phyloP scores from a whole-genome alignment of 2,329 filamentous ascomycete genomes.

The Alternaria panax region DNA sequence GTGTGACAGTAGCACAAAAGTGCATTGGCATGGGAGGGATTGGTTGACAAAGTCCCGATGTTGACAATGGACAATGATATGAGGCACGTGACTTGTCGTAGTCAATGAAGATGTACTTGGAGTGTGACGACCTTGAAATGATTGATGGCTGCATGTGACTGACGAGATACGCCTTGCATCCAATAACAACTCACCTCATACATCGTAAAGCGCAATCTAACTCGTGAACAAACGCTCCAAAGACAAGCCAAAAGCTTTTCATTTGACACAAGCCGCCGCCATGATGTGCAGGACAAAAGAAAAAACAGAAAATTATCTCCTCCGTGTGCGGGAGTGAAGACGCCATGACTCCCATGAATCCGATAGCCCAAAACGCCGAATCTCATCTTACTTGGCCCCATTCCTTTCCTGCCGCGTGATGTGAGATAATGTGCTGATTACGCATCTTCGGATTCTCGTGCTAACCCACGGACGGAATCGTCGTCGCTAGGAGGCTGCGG shows the following conservation, averaged over 20 bases:
- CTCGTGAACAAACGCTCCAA: background rate
- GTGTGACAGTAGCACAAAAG: background rate
- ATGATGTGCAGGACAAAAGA: background rate
- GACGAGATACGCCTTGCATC: background rate
- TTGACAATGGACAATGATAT: background rate
- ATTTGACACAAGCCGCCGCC: background rate
- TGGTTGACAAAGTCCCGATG: background rate
- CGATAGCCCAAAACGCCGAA: background rate
- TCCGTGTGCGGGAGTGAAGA: background rate
- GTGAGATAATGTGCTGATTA: background rate
- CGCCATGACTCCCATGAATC: background rate
- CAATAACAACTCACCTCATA: background rate
- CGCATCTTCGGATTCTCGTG: background rate
- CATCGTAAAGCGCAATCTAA: background rate
- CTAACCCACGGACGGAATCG: background rate
- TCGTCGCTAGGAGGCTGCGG: conserved; percentile 18
- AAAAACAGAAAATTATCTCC: background rate
- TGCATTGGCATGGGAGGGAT: background rate
- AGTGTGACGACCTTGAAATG: background rate
- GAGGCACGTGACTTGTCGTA: background rate
- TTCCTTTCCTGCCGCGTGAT: too few relatives aligned
- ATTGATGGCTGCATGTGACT: background rate
- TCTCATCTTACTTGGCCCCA: too few relatives aligned
- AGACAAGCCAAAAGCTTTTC: background rate
- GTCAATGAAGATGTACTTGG: background rate